Base-by-base conservation (phyloP, 2,329 filamentous ascomycete species). In the Arthrinium phaeospermum region DNA sequence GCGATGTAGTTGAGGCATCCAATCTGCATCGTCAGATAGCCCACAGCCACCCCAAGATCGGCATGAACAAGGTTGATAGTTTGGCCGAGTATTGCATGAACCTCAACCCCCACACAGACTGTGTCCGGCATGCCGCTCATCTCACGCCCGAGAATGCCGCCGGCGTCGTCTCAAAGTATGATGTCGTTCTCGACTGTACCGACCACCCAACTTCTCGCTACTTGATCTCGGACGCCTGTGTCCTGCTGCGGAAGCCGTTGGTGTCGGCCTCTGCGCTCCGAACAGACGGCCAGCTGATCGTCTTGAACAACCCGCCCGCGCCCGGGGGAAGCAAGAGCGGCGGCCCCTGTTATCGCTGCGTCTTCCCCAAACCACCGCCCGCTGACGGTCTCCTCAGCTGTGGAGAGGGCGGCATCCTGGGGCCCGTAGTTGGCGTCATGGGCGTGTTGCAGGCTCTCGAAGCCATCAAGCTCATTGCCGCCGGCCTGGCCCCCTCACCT, bases 21-120 rank as follows among this genome's bases (percentile, higher is more conserved):
- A 99, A 99, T 80, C 86, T 99, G 19, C 96, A 98, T 84, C 91
- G 96, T 0, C 96, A 99, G 83, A 91, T 98, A 69, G 89, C 95
- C 45, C 96, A 99, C 80, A 88, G 88, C 3, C 93, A 91, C 0
- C 84, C 85, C 3, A 89, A 90, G 70, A 90, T 97, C 5, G 94
- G 94, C 14, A 89, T 89, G 85, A 87, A 85, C 72, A 98, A 98
- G 82, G 94, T 96, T 3, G 90, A 94, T 71, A 97, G 94, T 79
- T 92, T 92, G 4, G 86, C 91, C 70, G 80, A 85, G 22, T 91
- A 75, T 67, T 75, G 74, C 67, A 69, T 27, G 73, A 94, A 90
- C 16, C 84, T 97, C 19, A 98, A 98, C 78, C 92, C 94, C 0
- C 86, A 89, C 16, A 85, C 93, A 24, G 88, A 81, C 0, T 95